Evolutionary conservation across 2,329 filamentous ascomycete species (phyloP).

Genomic region (Pseudopyricularia javanii): DNA sequence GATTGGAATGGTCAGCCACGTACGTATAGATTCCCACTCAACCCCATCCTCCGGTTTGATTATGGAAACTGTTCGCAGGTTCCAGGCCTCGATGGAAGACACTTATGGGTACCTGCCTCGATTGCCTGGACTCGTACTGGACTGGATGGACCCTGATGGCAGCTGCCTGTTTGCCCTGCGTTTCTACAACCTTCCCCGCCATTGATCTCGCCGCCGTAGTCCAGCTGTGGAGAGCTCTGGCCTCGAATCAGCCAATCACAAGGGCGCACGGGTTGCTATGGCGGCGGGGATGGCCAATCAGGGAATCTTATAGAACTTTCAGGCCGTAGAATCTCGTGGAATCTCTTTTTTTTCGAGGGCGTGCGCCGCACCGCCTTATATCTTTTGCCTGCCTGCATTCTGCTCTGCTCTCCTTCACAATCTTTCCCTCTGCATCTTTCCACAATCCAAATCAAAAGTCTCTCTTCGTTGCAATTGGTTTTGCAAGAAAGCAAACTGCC

Average conservation of each 20-base stretch:
- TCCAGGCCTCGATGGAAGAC: neutral
- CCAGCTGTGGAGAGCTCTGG: neutral
- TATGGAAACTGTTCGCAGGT: slow-evolving; percentile 6
- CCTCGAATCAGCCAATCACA: slow-evolving; percentile 6
- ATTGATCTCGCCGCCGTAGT: neutral
- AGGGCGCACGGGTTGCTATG: slow-evolving; percentile 5
- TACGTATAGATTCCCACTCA: too few species aligned
- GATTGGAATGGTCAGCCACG: too few species aligned
- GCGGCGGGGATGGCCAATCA: slow-evolving; percentile 10
- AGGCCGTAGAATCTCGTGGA: slow-evolving; percentile 20
- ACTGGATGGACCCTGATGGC: slow-evolving; percentile 2
- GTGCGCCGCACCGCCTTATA: slow-evolving; percentile 1
- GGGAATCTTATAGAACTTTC: slow-evolving; percentile 13
- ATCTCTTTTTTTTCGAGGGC: slow-evolving; percentile 7
- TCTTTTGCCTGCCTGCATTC: neutral
- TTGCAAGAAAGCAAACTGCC: neutral
- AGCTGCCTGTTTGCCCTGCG: neutral
- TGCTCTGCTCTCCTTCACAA: neutral
- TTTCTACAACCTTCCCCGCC: neutral
- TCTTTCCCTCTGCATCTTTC: neutral
- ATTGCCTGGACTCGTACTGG: too few species aligned
- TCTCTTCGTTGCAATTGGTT: neutral
- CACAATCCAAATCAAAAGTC: neutral
- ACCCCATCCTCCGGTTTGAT: too few species aligned
- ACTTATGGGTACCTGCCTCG: too few species aligned